Percentiles rank a stretch among this genome's conserved stretches.
Evolutionary conservation across 139 green algal genomes (phyloP).

Genomic region (Spirogloea muscicola): DNA sequence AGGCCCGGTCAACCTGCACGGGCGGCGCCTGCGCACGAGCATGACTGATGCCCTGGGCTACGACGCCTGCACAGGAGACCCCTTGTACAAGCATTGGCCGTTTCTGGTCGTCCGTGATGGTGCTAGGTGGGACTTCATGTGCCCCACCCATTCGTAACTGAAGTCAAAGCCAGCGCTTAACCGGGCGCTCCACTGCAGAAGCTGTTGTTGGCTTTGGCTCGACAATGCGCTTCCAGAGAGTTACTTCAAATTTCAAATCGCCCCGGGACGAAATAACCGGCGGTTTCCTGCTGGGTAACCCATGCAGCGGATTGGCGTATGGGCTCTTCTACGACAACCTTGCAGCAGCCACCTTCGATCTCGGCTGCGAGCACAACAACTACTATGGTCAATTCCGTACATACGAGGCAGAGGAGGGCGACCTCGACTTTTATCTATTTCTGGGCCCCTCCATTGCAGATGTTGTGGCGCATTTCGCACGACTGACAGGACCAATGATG

Average conservation of each 20-base stretch:
- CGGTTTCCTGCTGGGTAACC: too few species aligned
- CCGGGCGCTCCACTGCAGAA: too few species aligned
- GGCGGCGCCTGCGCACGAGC: background rate
- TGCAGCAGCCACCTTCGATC: conserved; percentile 18
- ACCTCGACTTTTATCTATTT: conserved; percentile 32
- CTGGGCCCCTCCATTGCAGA: background rate
- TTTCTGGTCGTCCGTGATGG: conserved; percentile 12
- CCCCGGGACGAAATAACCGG: too few species aligned
- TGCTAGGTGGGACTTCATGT: background rate
- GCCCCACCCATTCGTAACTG: background rate
- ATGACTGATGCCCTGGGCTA: conserved; percentile 36
- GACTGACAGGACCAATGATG: conserved; percentile 3
- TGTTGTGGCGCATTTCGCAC: background rate
- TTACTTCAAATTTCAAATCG: too few species aligned
- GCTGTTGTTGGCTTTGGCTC: too few species aligned
- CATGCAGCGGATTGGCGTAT: conserved; percentile 1
- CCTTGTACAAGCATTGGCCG: conserved; percentile 43
- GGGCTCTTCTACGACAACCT: conserved; percentile 37
- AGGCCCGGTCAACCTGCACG: conserved; percentile 26
- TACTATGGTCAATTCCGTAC: conserved; percentile 27
- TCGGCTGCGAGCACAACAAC: conserved; percentile 45
- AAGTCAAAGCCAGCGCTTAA: too few species aligned
- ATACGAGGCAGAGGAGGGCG: conserved; percentile 17
- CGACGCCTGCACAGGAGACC: conserved; percentile 15
- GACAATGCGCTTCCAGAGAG: too few species aligned